A percentile compares a stretch with the other conserved stretches of the same genome.
These are phyloP conservation scores for Vachellia collinsii DNA, from an alignment of 306 rosid genomes.

Conservation along the genomic window DNA sequence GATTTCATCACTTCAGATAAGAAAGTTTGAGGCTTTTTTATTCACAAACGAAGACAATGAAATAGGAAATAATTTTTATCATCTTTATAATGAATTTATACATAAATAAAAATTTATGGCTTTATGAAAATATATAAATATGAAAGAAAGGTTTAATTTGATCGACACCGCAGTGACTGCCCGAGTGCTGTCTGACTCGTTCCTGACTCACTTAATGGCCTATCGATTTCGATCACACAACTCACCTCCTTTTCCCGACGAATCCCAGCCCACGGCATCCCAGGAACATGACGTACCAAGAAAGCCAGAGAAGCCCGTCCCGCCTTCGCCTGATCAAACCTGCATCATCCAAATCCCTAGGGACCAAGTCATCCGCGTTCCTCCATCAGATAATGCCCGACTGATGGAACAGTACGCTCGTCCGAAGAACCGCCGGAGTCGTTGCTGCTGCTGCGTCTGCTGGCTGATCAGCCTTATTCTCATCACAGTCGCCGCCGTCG, in stretches of 20 bases:
- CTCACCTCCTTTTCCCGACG: neutral
- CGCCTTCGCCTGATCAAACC: neutral
- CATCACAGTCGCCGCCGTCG: neutral
- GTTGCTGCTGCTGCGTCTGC: neutral
- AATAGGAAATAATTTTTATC: neutral
- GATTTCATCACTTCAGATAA: neutral
- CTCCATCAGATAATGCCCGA: neutral
- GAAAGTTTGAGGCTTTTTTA: neutral
- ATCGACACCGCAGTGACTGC: neutral
- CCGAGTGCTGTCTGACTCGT: neutral
- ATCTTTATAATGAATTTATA: neutral
- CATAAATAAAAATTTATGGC: neutral
- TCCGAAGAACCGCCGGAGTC: neutral
- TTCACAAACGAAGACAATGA: neutral
- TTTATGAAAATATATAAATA: neutral
- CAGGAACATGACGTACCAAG: neutral
- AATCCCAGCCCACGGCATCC: neutral
- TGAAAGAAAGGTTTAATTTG: neutral
- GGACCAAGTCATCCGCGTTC: neutral
- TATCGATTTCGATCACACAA: neutral
- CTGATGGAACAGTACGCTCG: neutral
- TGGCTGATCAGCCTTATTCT: neutral
- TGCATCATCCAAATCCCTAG: neutral
- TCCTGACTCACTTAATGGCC: neutral
- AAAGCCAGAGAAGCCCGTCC: neutral